Conservation (phyloP, 2,329 filamentous ascomycete species). For the Cercospora sojina region DNA sequence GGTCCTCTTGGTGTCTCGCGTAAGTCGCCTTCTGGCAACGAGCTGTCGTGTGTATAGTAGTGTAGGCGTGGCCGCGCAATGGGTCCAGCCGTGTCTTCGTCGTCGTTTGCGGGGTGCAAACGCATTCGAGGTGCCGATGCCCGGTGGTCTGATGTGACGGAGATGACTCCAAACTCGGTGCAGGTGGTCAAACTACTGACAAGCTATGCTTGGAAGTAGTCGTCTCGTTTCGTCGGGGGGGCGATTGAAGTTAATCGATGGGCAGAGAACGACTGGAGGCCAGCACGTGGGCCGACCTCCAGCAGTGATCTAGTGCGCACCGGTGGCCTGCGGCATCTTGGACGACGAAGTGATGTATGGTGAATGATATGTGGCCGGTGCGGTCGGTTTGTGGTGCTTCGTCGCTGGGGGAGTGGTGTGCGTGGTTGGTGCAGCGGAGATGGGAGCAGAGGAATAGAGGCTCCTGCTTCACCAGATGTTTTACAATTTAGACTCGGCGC, state of each 20-base stretch:
- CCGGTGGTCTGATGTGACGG: constrained; percentile 12
- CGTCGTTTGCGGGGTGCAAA: constrained; percentile 25
- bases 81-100: constrained; percentile 31
- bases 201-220: constrained; percentile 29
- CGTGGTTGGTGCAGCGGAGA: constrained; percentile 7
- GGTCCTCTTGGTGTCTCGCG: constrained; percentile 18
- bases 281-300: constrained; percentile 32
- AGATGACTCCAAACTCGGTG: neutral
- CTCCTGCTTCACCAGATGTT: constrained; percentile 1
- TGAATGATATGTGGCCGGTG: constrained; percentile 17
- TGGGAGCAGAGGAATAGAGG: constrained; percentile 11
- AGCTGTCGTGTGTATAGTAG: constrained; percentile 25
- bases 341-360: constrained; percentile 36
- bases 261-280: constrained; percentile 37
- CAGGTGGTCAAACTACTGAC: constrained; percentile 22
- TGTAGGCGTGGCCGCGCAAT: constrained; percentile 21
- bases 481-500: constrained; percentile 6
- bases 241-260: constrained; percentile 31
- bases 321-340: constrained; percentile 39
- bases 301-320: constrained; percentile 40
- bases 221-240: constrained; percentile 29
- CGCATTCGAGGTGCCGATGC: constrained; percentile 20
- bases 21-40: constrained; percentile 34
- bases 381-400: constrained; percentile 23
- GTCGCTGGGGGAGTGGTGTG: constrained; percentile 21